phyloP scores from a whole-genome alignment of 2,329 filamentous ascomycete species.

The Pyrenophora seminiperda region DNA sequence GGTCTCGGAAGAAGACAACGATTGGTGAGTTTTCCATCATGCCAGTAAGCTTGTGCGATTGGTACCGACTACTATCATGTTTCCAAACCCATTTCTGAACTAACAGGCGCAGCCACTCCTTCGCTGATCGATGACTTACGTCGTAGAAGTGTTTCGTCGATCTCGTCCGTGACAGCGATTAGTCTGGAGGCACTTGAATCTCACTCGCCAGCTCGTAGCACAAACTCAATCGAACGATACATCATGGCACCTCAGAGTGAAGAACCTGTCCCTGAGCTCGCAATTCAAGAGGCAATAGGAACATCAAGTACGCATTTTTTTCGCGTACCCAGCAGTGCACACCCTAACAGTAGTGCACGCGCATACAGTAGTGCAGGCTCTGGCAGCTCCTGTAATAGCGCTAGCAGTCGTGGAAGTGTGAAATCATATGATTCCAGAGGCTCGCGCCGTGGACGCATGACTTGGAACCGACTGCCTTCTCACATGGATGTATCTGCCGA shows the following conservation, averaged over 20 bases:
- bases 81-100: background rate
- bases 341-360: no score
- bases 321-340: background rate
- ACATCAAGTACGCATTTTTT: no score
- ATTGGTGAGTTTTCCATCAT: background rate
- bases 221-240: background rate
- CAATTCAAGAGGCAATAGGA: background rate
- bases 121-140: background rate
- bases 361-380: background rate
- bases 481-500: background rate
- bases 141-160: background rate
- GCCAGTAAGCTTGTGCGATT: background rate
- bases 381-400: background rate
- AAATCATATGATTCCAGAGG: constrained; percentile 13
- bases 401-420: background rate
- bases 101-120: background rate
- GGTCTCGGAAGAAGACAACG: background rate
- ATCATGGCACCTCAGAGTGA: background rate
- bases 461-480: background rate
- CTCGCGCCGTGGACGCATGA: constrained; percentile 7
- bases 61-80: background rate
- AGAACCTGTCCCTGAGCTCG: background rate
- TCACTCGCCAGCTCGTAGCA: background rate
- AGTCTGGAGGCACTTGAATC: background rate
- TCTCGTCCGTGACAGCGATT: no score